Evolutionary conservation across 352 stramenopile genomes (phyloP).

Genomic region (Globisporangium nunn): DNA sequence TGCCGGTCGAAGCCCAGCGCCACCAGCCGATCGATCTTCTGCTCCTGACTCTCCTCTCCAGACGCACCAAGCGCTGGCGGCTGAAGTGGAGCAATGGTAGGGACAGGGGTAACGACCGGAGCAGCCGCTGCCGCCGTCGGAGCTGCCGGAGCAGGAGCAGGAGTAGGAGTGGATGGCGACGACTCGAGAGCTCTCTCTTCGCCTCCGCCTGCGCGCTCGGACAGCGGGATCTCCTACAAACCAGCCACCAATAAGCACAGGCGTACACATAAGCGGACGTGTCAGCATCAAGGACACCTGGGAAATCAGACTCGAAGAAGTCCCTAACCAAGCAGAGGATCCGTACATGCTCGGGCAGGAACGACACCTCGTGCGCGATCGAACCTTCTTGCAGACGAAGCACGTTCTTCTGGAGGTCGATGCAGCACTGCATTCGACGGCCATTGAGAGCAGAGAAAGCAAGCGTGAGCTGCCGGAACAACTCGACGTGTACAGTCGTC

Average conservation of each 20-base stretch:
- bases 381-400: slow-evolving; percentile 75
- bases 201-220: slow-evolving; percentile 30
- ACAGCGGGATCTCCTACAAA: slow-evolving; percentile 61
- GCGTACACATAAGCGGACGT: too few species aligned
- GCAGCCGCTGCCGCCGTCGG: slow-evolving; percentile 9
- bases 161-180: slow-evolving; percentile 6
- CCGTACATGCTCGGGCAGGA: slow-evolving; percentile 81
- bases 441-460: not conserved
- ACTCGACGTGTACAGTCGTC: not conserved
- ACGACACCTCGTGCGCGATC: slow-evolving; percentile 70
- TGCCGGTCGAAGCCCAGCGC: slow-evolving; percentile 61
- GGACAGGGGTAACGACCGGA: slow-evolving; percentile 13
- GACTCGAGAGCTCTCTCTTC: not conserved
- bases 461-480: not conserved
- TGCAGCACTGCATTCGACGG: slow-evolving; percentile 68
- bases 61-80: not conserved
- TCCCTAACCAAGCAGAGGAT: not conserved
- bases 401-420: slow-evolving; percentile 92
- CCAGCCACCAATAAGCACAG: not conserved
- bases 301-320: too few species aligned
- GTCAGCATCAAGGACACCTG: too few species aligned
- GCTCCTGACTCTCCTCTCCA: slow-evolving; percentile 16
- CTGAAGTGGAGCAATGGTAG: not conserved
- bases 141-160: slow-evolving; percentile 12
- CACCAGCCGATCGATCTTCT: slow-evolving; percentile 62